phyloP scores from a whole-genome alignment of 495 filamentous ascomycete genomes.

The Chlorociboria aeruginascens region DNA sequence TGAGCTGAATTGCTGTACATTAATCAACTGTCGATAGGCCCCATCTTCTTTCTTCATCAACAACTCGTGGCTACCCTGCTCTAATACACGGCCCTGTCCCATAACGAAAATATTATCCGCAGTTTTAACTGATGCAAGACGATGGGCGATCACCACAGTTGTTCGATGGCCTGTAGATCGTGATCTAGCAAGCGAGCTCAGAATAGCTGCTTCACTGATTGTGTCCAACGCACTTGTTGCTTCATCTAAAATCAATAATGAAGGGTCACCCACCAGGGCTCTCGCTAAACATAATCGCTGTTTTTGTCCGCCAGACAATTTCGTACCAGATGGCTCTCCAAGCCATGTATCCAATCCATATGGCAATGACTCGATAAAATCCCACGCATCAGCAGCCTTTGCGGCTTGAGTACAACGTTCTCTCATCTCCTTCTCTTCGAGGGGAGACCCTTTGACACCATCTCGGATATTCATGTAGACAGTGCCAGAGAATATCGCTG shows the following conservation, averaged over 20 bases:
- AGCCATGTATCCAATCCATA: conserved; percentile 39
- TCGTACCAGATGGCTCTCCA: conserved; percentile 39
- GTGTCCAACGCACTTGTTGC: conserved; percentile 34
- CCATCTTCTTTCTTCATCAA: conserved; percentile 39
- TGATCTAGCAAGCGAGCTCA: conserved; percentile 25
- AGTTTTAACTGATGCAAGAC: conserved; percentile 41
- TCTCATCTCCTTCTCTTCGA: conserved; percentile 7
- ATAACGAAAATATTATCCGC: conserved; percentile 71
- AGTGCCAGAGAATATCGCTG: conserved; percentile 11
- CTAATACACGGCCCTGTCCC: conserved; percentile 51
- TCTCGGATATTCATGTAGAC: conserved; percentile 45
- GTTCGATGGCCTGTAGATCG: conserved; percentile 28
- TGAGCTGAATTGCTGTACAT: conserved; percentile 6
- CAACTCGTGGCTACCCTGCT: conserved; percentile 56
- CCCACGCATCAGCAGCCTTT: conserved; percentile 21
- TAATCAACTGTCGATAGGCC: conserved; percentile 9
- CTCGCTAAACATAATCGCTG: conserved; percentile 51
- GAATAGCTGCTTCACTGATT: conserved; percentile 41
- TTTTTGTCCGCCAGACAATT: conserved; percentile 49
- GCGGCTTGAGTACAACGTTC: conserved; percentile 50
- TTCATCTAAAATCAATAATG: conserved; percentile 42
- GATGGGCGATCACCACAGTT: conserved; percentile 50
- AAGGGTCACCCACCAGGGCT: conserved; percentile 34
- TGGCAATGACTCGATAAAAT: conserved; percentile 34
- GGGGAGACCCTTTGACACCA: conserved; percentile 24